Evolutionary conservation across 441 rosid genomes (phyloP), one percentile per base, ranked within the genome.

Genomic region (Pelargonium cotyledonis): DNA sequence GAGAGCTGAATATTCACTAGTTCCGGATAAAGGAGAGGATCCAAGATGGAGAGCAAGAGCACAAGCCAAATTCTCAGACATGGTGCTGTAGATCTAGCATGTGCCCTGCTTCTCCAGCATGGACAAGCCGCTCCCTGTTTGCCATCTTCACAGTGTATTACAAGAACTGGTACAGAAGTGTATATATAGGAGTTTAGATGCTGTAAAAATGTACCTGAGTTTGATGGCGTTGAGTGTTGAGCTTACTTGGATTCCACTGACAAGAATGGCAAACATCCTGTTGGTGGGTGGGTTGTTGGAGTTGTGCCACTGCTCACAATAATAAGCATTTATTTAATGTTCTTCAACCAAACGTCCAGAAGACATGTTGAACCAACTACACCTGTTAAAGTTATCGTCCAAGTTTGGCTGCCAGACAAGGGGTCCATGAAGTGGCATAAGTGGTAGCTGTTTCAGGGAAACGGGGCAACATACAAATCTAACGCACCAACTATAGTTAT

Each of bases 31-130:
- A 12, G 11, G 49, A 44, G 49, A 44, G 49, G 49, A 12, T 44
- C 49, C 49, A 12, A 44, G 49, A 14, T 44, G 49, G 49, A 44
- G 49, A 44, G 49, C 12, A 10, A 44, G 10, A 44, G 49, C 49
- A 44, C 49, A 44, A 44, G 49, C 49, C 14, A 12, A 4, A 2
- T 44, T 8, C 11, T 8, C 3, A 7, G 11, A 43, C 35, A 29
- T 29, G 35, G 35, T 29, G 35, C 35, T 43, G 10, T 10, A 43
- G 47, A 6, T 44, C 49, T 12, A 44, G 49, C 49, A 44, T 44
- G 49, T 44, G 49, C 49, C 49, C 49, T 44, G 49, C 49, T 44
- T 44, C 49, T 44, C 49, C 49, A 44, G 49, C 49, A 44, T 44
- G 49, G 49, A 1, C 49, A 44, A 44, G 12, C 49, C 10, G 10